Evolutionary conservation across 23 red algal species (phyloP).

Genomic region (Gracilaria gracilis): DNA sequence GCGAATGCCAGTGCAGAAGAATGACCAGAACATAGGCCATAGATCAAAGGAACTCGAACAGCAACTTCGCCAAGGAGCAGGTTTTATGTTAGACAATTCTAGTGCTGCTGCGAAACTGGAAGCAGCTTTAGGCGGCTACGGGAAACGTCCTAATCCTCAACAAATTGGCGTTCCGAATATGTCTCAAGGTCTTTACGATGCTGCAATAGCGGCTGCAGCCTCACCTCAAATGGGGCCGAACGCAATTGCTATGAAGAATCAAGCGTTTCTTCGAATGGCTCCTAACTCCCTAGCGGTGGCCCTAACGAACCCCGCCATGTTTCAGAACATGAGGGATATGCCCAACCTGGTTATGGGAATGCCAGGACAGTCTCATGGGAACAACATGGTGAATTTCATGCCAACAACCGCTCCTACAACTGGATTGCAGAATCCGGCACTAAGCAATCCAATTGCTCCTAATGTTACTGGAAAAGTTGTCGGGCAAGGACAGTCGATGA

Average conservation of each 20-base stretch:
- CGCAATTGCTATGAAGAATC: conserved; percentile 18
- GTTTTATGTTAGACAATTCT: neutral
- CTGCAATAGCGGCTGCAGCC: neutral
- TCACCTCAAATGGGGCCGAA: neutral
- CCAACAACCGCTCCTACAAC: neutral
- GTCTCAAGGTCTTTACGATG: conserved; percentile 13
- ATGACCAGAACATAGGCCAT: neutral
- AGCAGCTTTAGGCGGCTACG: neutral
- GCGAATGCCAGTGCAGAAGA: neutral
- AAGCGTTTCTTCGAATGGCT: conserved; percentile 15
- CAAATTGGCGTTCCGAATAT: conserved; percentile 7
- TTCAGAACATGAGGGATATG: conserved; percentile 26
- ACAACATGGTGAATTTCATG: conserved; percentile 17
- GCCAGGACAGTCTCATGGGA: conserved; percentile 9
- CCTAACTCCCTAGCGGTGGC: neutral
- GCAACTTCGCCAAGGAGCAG: neutral
- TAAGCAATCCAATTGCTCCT: conserved; percentile 10
- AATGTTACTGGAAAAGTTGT: neutral
- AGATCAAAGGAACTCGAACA: neutral
- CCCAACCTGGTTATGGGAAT: neutral
- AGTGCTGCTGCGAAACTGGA: neutral
- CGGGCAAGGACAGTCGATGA: conserved; percentile 2
- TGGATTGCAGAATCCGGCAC: neutral
- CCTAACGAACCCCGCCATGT: neutral
- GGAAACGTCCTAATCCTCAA: neutral